Percentiles rank a stretch among this genome's conserved stretches.
Conservation (phyloP, 2,329 filamentous ascomycete genomes). For the Fusarium multiceps region DNA sequence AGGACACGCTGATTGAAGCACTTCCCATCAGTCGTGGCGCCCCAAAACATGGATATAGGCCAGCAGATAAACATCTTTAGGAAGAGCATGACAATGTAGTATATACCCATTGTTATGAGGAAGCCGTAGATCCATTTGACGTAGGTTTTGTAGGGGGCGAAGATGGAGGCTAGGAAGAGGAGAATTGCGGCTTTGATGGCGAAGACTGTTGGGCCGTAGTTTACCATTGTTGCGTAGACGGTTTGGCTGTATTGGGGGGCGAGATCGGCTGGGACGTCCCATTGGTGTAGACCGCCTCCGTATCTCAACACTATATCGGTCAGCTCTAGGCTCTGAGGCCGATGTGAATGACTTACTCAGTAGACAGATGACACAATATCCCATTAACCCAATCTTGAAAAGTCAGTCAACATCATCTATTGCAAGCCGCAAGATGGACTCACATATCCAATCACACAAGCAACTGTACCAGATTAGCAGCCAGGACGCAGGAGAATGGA, state of each 20-base stretch:
- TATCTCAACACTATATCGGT: neutral
- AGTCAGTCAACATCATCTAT: no score
- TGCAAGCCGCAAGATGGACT: no score
- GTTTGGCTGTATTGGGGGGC: slow-evolving; percentile 25
- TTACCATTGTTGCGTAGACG: slow-evolving; percentile 32
- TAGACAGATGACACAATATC: slow-evolving; percentile 24
- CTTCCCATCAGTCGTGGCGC: slow-evolving; percentile 4
- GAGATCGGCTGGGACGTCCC: slow-evolving; percentile 26
- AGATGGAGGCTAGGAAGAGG: slow-evolving; percentile 20
- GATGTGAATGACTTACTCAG: slow-evolving; percentile 21
- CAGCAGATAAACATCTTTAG: slow-evolving; percentile 30
- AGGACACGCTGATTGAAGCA: slow-evolving; percentile 28
- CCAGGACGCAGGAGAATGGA: no score
- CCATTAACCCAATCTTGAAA: slow-evolving; percentile 27
- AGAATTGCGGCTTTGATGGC: slow-evolving; percentile 33
- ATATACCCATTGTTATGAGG: slow-evolving; percentile 9
- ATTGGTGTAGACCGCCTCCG: slow-evolving; percentile 26
- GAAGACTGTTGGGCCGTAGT: slow-evolving; percentile 29
- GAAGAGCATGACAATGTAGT: slow-evolving; percentile 24
- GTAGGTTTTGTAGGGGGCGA: slow-evolving; percentile 27
- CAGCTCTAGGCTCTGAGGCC: no score
- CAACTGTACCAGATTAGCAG: slow-evolving; percentile 3
- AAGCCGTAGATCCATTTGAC: slow-evolving; percentile 34
- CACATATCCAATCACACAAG: slow-evolving; percentile 28
- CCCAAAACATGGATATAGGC: slow-evolving; percentile 29